A percentile compares a stretch with the other conserved stretches of the same genome.
phyloP scores from a whole-genome alignment of 192 early-diverging fungal species.

The Rhizoclosmatium sp. region DNA sequence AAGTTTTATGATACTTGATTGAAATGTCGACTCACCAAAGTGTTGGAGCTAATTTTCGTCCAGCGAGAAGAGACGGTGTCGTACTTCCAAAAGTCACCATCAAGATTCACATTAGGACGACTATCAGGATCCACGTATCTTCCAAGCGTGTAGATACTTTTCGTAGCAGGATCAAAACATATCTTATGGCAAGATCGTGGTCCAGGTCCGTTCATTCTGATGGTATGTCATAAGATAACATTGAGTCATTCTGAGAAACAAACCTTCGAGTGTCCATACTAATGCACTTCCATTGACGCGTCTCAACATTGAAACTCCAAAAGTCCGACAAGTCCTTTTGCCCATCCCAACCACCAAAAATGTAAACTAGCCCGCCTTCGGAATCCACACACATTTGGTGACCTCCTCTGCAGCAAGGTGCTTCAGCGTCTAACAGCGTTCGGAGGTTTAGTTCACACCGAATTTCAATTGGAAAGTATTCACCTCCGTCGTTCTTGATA shows the following conservation, averaged over 20 bases:
- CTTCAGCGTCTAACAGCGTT: slow-evolving; percentile 12
- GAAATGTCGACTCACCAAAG: slow-evolving; percentile 61
- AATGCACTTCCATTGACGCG: slow-evolving; percentile 76
- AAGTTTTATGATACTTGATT: not conserved
- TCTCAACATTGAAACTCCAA: slow-evolving; percentile 77
- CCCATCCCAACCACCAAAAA: slow-evolving; percentile 97
- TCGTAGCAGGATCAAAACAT: slow-evolving; percentile 79
- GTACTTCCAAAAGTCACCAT: slow-evolving; percentile 91
- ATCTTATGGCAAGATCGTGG: slow-evolving; percentile 94
- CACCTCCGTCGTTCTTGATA: slow-evolving; percentile 53
- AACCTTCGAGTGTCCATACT: slow-evolving; percentile 77
- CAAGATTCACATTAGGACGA: slow-evolving; percentile 69
- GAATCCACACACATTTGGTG: slow-evolving; percentile 97
- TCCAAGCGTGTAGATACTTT: slow-evolving; percentile 86
- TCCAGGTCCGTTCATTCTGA: slow-evolving; percentile 83
- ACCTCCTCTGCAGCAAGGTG: slow-evolving; percentile 77
- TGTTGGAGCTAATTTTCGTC: slow-evolving; percentile 79
- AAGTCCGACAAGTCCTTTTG: slow-evolving; percentile 85
- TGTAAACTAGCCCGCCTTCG: slow-evolving; percentile 72
- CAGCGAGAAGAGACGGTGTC: slow-evolving; percentile 73
- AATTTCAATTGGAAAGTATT: not conserved
- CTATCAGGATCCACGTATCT: slow-evolving; percentile 84
- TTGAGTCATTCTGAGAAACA: not conserved
- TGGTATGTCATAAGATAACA: not conserved
- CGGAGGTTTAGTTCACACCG: not conserved